Base-by-base conservation (phyloP, 1,139 yeast genomes). In the Saccharomyces hybrid region DNA sequence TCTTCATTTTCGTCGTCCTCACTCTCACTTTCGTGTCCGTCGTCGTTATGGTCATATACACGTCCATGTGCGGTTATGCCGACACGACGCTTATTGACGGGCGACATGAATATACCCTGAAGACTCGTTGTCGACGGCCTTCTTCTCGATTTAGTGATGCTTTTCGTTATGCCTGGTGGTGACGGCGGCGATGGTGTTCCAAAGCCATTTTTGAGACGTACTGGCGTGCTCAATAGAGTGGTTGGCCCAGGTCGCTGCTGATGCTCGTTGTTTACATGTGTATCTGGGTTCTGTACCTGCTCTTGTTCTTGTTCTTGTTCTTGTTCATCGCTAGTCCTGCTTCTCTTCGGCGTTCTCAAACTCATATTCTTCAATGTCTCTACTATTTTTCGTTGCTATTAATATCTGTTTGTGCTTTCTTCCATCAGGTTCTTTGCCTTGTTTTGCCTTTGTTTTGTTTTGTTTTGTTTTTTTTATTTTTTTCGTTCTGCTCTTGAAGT, bases 1-100 rank as follows among this genome's bases (percentile, higher is more conserved):
- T 61, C 5, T 11, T 38, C 38, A 8, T 32, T 32, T 32, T 32
- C 44, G 25, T 38, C 25, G 44, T 38, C 23, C 6, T 38, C 44
- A 38, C 44, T 38, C 25, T 16, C 44, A 9, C 13, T 38, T 38
- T 38, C 44, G 44, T 38, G 53, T 52, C 41, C 58, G 55, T 9
- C 64, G 65, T 13, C 66, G 63, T 31, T 56, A 56, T 16, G 59
- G 60, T 23, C 56, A 46, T 26, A 50, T 26, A 26, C 53, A 46
- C 26, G 55, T 56, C 14, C 11, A n/a, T 23, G 26, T 41, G 47
- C 50, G 55, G 34, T 44, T 27, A 7, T 46, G 49, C 32, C 52
- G 46, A 32, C 56, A 52, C 29, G 51, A 47, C 38, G 50, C 28
- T 11, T 51, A 31, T 20, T 50, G 9, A 25, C 50, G 23, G 44